Evolutionary conservation across 2,329 filamentous ascomycete species (phyloP).

Genomic region (Penicillium sp.): DNA sequence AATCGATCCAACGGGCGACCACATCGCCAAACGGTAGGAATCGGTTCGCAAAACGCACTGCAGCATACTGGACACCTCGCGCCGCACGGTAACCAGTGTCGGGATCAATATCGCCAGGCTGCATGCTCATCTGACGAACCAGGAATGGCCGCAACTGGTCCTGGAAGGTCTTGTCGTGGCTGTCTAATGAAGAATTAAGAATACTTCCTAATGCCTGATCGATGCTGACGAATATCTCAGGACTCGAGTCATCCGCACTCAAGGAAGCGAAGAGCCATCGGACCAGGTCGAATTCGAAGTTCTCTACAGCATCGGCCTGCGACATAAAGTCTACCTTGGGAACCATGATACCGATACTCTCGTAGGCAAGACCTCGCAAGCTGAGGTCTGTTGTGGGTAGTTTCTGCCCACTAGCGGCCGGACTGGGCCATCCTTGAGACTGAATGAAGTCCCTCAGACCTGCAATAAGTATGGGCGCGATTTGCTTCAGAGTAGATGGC

Average conservation of each 20-base stretch:
- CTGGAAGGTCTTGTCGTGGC: constrained; percentile 43
- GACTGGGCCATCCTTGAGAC: constrained; percentile 76
- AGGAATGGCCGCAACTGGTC: constrained; percentile 56
- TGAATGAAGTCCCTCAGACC: constrained; percentile 71
- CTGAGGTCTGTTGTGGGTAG: constrained; percentile 59
- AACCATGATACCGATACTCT: constrained; percentile 80
- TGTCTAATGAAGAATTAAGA: constrained; percentile 56
- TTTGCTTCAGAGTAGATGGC: constrained; percentile 56
- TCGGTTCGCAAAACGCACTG: constrained; percentile 84
- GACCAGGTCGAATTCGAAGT: constrained; percentile 53
- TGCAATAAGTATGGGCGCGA: constrained; percentile 66
- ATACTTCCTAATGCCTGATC: constrained; percentile 83
- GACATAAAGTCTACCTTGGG: constrained; percentile 42
- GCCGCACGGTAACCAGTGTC: constrained; percentile 47
- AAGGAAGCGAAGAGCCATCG: constrained; percentile 83
- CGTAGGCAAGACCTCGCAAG: constrained; percentile 78
- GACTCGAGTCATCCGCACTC: constrained; percentile 70
- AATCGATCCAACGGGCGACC: constrained; percentile 80
- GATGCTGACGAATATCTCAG: constrained; percentile 76
- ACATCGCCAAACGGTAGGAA: constrained; percentile 78
- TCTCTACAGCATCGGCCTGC: constrained; percentile 32
- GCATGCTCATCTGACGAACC: constrained; percentile 63
- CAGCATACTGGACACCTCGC: constrained; percentile 76
- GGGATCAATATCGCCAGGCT: constrained; percentile 39
- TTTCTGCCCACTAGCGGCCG: constrained; percentile 52